These are phyloP conservation scores for Neurospora sp. DNA, from an alignment of 495 filamentous ascomycete genomes.

Conservation along the genomic window DNA sequence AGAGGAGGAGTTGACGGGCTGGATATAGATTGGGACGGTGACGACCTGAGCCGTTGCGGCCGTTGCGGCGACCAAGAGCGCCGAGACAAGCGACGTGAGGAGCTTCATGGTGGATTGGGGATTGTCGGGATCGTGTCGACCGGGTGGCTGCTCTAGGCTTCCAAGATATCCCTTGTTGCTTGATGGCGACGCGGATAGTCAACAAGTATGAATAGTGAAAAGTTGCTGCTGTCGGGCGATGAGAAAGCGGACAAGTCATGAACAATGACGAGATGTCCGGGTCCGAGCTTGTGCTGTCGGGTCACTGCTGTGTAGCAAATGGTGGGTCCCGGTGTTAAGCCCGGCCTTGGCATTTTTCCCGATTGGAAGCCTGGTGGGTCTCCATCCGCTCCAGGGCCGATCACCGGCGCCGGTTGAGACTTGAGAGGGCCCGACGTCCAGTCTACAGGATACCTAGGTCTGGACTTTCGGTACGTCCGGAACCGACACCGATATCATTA, in stretches of 20 bases:
- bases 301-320: neutral
- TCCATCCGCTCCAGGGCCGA: neutral
- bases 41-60: conserved; percentile 10
- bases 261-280: neutral
- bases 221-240: neutral
- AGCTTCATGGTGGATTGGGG: neutral
- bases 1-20: conserved; percentile 25
- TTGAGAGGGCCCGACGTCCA: neutral
- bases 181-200: neutral
- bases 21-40: conserved; percentile 34
- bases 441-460: neutral
- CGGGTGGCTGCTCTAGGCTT: neutral
- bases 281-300: neutral
- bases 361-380: neutral
- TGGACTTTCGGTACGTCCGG: neutral
- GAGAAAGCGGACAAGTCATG: neutral
- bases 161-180: neutral
- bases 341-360: neutral
- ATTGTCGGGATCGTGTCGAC: neutral
- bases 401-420: neutral
- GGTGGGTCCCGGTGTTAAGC: neutral
- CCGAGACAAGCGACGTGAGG: conserved; percentile 5
- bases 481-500: neutral
- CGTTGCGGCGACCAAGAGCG: conserved; percentile 23
- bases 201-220: neutral